Evolutionary conservation across 176 grass and related monocot species (phyloP), one percentile per base, ranked within the genome.

Genomic region (Pontederia crassipes): DNA sequence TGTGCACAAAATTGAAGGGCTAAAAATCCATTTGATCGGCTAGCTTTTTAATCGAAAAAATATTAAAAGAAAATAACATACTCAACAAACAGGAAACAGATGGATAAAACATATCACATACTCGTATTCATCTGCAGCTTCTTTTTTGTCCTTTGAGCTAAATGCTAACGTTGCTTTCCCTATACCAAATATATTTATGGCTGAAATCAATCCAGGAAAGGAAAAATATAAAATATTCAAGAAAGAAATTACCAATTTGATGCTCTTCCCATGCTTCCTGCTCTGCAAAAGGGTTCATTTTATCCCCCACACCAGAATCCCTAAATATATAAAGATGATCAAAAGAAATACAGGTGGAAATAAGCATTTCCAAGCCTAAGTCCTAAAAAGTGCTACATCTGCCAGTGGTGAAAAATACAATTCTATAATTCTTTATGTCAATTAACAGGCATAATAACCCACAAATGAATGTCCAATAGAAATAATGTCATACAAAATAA

Each of bases 201-300:
- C 28, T 64, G 29, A 74, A 9, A 58, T 11, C 2, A 35, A 18
- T 69, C 18, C 45, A 46, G 11, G 8, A 67, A 68, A 61, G 16
- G 26, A 32, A 61, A 55, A 10, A 64, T 7, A 32, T 8, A 48
- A 12, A 65, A 55, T 48, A 14, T 13, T 17, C 55, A 49, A 64
- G 48, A 28, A 45, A 15, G 17, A 57, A 46, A 3, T 9, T 76
- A 96, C 91, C 86, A 73, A 90, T 96, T 80, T 96, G 92, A 80
- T 96, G 81, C 46, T 90, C 84, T 75, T 96, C 92, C 92, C 92
- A 90, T 49, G 83, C 92, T 79, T 96, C 92, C 59, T 96, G 92
- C 72, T 96, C 83, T 55, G 92, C 92, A 85, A 96, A 96, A 67
- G 92, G 92, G 59, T 96, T 90, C 92, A 96, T 96, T 72, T 96